phyloP scores from a whole-genome alignment of 192 early-diverging fungal species.

The Coemansia umbellata region DNA sequence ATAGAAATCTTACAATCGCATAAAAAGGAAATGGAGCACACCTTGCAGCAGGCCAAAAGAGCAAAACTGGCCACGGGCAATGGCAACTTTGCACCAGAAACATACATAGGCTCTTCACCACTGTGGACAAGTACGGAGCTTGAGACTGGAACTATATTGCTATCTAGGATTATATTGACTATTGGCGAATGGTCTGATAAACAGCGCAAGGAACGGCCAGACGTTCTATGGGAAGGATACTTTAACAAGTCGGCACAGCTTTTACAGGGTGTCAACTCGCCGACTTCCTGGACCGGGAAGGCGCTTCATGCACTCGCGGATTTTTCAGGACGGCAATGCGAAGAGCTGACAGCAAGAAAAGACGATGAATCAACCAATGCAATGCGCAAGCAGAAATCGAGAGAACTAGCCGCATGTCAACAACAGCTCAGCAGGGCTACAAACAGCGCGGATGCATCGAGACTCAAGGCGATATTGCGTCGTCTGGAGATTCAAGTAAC shows the following conservation, averaged over 20 bases:
- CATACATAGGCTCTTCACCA: not conserved
- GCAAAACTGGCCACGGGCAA: not conserved
- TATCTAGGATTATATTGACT: conserved; percentile 36
- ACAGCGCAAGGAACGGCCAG: conserved; percentile 37
- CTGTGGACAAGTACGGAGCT: conserved; percentile 17
- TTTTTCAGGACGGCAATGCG: conserved; percentile 45
- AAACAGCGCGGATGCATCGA: conserved; percentile 5
- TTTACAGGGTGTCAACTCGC: conserved; percentile 16
- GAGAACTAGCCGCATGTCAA: conserved; percentile 39
- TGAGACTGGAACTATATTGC: conserved; percentile 25
- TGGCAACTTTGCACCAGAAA: not conserved
- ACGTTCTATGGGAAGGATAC: conserved; percentile 46
- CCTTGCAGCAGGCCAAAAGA: conserved; percentile 4
- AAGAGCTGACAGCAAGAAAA: conserved; percentile 24
- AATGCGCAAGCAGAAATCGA: conserved; percentile 41
- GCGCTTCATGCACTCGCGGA: conserved; percentile 41
- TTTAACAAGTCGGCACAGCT: conserved; percentile 38
- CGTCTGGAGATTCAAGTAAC: conserved; percentile 36
- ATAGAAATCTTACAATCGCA: conserved; percentile 40
- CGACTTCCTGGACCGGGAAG: conserved; percentile 42
- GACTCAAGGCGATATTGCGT: conserved; percentile 22
- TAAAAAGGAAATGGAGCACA: conserved; percentile 15
- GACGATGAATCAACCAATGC: conserved; percentile 33
- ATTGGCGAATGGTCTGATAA: conserved; percentile 45
- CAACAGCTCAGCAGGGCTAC: conserved; percentile 12